Evolutionary conservation across 1,284 basidiomycete species (phyloP), one percentile per base, ranked within the genome.

Genomic region (Inonotus hispidus): DNA sequence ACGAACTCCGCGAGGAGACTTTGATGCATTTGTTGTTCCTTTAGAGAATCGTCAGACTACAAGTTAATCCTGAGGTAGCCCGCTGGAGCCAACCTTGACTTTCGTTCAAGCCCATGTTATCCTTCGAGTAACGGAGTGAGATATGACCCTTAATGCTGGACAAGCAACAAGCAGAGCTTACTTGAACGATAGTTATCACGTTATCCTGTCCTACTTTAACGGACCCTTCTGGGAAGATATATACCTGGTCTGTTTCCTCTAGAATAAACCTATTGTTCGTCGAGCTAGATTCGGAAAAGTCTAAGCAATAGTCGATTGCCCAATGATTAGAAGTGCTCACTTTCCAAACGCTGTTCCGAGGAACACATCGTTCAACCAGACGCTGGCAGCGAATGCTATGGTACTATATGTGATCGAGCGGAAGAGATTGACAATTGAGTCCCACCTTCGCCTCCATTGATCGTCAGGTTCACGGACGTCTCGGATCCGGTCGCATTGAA

Each of bases 61-160:
- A 14, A 23, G 46, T 16, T 23, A 21, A 54, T 27, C 16, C 19
- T 13, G 32, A 43, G 14, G 14, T 21, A 43, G 41, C 37, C n/a
- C 16, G 2, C 14, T 21, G 46, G 23, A 3, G 65, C 76, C 67
- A 63, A 83, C 83, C 69, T 62, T 74, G 70, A 41, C 80, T 79
- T 69, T 92, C 84, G 62, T 89, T 80, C 64, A 90, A 73, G 1
- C 90, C 90, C 85, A 88, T 90, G 66, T 90, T 89, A 65, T 93
- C 90, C 81, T 91, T 25, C 13, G 6, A 19, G 21, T 11, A 19
- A 27, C 7, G 27, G n/a, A 4, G 11, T 56, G 21, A 43, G 25
- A 5, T 32, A 16, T 25, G 2, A 21, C 29, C 16, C 32, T 27
- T 25, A 50, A 13, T 50, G 3, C 27, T 7, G 32, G 41, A n/a